Base-by-base conservation (phyloP, 495 filamentous ascomycete genomes). In the Friedmanniomyces simplex region DNA sequence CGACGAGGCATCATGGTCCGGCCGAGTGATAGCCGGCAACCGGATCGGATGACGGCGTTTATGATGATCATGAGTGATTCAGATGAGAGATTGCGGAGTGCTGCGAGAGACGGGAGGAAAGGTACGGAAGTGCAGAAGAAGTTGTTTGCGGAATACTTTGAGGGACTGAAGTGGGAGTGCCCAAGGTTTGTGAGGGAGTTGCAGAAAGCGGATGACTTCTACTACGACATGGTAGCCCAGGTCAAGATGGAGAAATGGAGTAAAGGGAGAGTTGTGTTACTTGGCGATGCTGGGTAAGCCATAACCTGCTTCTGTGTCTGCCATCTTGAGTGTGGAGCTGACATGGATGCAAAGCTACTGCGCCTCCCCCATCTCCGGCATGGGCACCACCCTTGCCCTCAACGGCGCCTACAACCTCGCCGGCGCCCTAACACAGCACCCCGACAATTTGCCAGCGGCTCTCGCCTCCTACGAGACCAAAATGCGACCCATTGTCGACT, bases 401-500 rank as follows among this genome's bases (percentile, higher is more conserved):
- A 52, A 34, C 20, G 66, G 66, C 30, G 59, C 63, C 10, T 66
- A 68, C 50, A 54, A 54, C 39, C 55, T 68, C 21, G 66, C 63
- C 21, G 66, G 66, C 24, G 57, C 55, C 43, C 34, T 68, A 21
- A 36, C 52, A 1, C 66, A 57, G 48, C 52, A 69, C 45, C 34
- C 48, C 12, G 18, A 43, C 39, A 13, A 43, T 13, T 47, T 73
- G 21, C 58, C 57, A 3, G 66, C 66, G 3, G 76, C 68, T 16
- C 63, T 79, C 43, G 48, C 46, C 36, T 67, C 54, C 2, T 77
- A 79, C 64, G 72, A 76, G 56, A 55, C 71, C 53, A 55, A 56
- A 18, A 71, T 79, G 62, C 67, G 68, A 55, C 76, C 74, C 5
- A 61, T 75, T 46, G 68, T 77, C 36, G 42, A 69, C 2, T 63